Evolutionary conservation across 257 asterid species (phyloP).

Genomic region (Nicotiana knightiana): DNA sequence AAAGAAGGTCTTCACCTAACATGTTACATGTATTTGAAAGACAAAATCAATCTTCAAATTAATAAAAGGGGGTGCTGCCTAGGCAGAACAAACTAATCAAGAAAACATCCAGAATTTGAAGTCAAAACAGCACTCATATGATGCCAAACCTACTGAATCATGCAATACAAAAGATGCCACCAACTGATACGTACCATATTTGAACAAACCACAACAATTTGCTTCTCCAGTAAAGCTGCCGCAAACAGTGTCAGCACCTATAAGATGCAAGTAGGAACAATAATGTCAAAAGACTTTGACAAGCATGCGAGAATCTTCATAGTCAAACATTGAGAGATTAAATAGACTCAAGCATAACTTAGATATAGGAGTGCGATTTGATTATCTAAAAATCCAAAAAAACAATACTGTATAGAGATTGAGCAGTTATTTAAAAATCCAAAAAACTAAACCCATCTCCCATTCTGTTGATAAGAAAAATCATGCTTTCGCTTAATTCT

Average conservation of each 20-base stretch:
- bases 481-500: not conserved
- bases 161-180: not conserved
- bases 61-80: not conserved
- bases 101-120: not conserved
- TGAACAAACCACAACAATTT: conserved; percentile 71
- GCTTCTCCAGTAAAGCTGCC: conserved; percentile 92
- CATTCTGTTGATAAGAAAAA: not conserved
- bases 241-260: conserved; percentile 86
- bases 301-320: conserved; percentile 3
- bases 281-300: not conserved
- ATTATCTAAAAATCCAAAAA: not conserved
- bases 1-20: not conserved
- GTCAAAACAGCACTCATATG: conserved; percentile 7
- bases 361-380: not conserved
- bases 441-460: not conserved
- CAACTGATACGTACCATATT: conserved; percentile 60
- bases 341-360: not conserved
- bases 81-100: conserved; percentile 4
- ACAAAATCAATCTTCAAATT: not conserved
- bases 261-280: conserved; percentile 21
- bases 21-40: not conserved
- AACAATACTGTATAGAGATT: not conserved
- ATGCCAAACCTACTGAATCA: not conserved
- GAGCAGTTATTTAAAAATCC: not conserved
- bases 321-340: not conserved